A percentile compares a stretch with the other conserved stretches of the same genome.
Conservation (phyloP, 805 yeast species). For the Zygosaccharomyces rouxii region DNA sequence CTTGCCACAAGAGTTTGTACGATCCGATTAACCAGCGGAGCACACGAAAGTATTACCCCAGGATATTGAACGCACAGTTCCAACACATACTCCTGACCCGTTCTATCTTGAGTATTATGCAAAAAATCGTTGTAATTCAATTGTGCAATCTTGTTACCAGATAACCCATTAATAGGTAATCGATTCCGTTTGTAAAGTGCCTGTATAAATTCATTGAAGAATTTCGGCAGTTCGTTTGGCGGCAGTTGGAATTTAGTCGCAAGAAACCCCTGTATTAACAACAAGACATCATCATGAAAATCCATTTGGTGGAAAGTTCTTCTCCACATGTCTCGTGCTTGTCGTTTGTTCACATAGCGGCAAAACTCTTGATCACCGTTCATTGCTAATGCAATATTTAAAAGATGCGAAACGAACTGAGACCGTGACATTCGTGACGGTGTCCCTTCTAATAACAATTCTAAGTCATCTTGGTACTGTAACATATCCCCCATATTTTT, state of each 20-base stretch:
- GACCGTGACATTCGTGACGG: constrained; percentile 5
- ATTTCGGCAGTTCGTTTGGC: constrained; percentile 5
- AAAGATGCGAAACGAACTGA: constrained; percentile 18
- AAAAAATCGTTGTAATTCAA: constrained; percentile 24
- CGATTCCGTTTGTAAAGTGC: constrained; percentile 1
- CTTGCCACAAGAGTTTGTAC: neutral
- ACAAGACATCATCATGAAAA: constrained; percentile 4
- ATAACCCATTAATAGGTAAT: constrained; percentile 2
- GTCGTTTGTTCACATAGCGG: constrained; percentile 18
- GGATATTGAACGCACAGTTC: constrained; percentile 12
- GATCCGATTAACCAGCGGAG: neutral
- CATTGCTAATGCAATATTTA: constrained; percentile 22
- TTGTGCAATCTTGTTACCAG: constrained; percentile 17
- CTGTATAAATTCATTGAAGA: constrained; percentile 5
- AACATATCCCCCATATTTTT: constrained; percentile 35
- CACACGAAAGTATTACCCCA: neutral
- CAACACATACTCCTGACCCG: constrained; percentile 14
- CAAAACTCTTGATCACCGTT: constrained; percentile 18
- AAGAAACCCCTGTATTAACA: constrained; percentile 21
- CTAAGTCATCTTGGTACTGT: constrained; percentile 36
- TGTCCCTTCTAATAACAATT: constrained; percentile 29
- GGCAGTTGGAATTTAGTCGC: constrained; percentile 8
- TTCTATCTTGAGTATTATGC: constrained; percentile 5
- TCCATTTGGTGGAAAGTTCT: constrained; percentile 18
- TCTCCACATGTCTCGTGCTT: constrained; percentile 20